These are phyloP conservation scores for Xylaria palmicola DNA, from an alignment of 495 filamentous ascomycete species.

Conservation along the genomic window DNA sequence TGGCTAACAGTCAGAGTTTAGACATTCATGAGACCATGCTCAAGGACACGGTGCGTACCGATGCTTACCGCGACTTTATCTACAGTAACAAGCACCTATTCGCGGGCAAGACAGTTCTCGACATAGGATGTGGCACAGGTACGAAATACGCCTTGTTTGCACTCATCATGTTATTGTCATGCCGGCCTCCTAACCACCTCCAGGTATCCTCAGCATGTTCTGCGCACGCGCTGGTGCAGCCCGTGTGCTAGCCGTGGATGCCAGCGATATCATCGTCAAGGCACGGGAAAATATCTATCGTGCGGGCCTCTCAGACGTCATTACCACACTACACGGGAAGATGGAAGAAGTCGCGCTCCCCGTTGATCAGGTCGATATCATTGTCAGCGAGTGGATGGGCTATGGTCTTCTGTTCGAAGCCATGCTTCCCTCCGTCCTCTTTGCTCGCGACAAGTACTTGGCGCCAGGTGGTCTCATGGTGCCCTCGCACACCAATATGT, in stretches of 20 bases:
- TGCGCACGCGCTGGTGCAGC: conserved; percentile 90
- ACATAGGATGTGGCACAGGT: conserved; percentile 93
- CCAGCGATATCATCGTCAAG: conserved; percentile 95
- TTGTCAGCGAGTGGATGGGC: conserved; percentile 99
- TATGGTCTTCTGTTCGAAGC: conserved; percentile 98
- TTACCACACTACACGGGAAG: conserved; percentile 90
- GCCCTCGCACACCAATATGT: conserved; percentile 86
- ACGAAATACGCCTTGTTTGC: too few species aligned
- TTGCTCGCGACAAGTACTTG: conserved; percentile 90
- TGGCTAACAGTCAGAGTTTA: conserved; percentile 26
- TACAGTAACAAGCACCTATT: conserved; percentile 96
- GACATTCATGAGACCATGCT: conserved; percentile 93
- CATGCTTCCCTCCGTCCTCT: conserved; percentile 96
- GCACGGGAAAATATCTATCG: conserved; percentile 84
- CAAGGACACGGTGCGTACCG: conserved; percentile 92
- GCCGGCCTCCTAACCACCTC: conserved; percentile 6
- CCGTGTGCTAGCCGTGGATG: conserved; percentile 94
- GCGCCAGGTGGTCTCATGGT: conserved; percentile 81
- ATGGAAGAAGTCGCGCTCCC: conserved; percentile 94
- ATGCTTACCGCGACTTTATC: conserved; percentile 95
- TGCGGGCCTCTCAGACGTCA: conserved; percentile 79
- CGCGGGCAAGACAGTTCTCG: conserved; percentile 95
- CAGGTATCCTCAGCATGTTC: conserved; percentile 74
- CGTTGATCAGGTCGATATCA: conserved; percentile 91
- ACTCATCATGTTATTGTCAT: background rate